phyloP scores from a whole-genome alignment of 768 basidiomycete species.

The Hericium coralloides region DNA sequence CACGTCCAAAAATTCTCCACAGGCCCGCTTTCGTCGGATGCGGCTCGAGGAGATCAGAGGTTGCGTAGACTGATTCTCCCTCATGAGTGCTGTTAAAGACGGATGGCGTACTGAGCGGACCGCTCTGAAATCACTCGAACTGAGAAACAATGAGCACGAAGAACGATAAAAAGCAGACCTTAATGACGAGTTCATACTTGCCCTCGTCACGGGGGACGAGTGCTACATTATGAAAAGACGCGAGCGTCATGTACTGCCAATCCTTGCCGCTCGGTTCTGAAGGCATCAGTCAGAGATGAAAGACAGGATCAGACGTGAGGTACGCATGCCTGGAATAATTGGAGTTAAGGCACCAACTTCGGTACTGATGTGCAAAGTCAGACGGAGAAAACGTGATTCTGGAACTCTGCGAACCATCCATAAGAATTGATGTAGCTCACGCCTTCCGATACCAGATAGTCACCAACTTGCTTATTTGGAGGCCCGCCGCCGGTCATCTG shows the following conservation, averaged over 20 bases:
- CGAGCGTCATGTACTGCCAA: constrained; percentile 16
- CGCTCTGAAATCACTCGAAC: background rate
- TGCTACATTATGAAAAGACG: constrained; percentile 6
- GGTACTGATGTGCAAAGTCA: too few relatives aligned
- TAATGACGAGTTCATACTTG: constrained; percentile 14
- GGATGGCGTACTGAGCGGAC: background rate
- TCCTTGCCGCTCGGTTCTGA: constrained; percentile 7
- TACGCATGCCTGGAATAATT: constrained; percentile 13
- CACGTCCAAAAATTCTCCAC: constrained; percentile 21
- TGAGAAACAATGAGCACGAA: background rate
- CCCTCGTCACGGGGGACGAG: constrained; percentile 13
- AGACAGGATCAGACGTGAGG: background rate
- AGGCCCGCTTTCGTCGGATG: constrained; percentile 15
- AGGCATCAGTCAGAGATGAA: background rate
- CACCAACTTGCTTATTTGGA: background rate
- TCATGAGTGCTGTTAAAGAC: background rate
- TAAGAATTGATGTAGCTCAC: background rate
- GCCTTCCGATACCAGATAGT: background rate
- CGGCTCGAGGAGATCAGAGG: background rate
- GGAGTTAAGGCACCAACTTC: constrained; percentile 15
- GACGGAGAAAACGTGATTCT: too few relatives aligned
- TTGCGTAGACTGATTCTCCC: background rate
- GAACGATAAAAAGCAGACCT: constrained; percentile 5
- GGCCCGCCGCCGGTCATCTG: background rate
- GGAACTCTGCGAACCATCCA: background rate